A percentile compares a stretch with the other conserved stretches of the same genome.
These are phyloP conservation scores for Mortierella sp. DNA, from an alignment of 371 early-diverging fungal genomes.

Conservation along the genomic window DNA sequence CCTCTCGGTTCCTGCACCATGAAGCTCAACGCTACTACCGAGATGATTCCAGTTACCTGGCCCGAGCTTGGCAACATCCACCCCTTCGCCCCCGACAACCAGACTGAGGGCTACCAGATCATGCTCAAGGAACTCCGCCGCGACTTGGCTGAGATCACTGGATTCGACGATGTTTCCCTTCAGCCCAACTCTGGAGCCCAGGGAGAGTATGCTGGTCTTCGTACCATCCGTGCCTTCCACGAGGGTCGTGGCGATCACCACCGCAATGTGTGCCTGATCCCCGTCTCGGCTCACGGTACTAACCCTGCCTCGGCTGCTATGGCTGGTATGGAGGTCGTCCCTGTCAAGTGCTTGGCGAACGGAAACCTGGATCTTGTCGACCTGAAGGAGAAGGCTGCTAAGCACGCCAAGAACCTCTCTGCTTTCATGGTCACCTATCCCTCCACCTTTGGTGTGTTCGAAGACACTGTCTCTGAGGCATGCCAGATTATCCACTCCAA, in stretches of 20 bases:
- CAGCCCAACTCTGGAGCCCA: conserved; percentile 99
- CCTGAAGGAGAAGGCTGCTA: conserved; percentile 85
- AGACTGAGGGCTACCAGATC: conserved; percentile 89
- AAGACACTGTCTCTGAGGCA: conserved; percentile 86
- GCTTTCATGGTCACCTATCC: conserved; percentile 99
- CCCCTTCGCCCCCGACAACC: conserved; percentile 94
- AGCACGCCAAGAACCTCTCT: conserved; percentile 85
- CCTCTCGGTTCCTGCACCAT: conserved; percentile 98
- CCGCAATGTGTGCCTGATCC: conserved; percentile 95
- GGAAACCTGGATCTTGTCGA: conserved; percentile 94
- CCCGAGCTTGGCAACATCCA: conserved; percentile 95
- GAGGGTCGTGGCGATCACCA: conserved; percentile 81
- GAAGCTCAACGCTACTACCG: conserved; percentile 98
- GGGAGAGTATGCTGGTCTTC: conserved; percentile 97
- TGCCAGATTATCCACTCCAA: conserved; percentile 87
- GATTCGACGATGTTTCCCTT: conserved; percentile 90
- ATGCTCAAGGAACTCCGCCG: conserved; percentile 88
- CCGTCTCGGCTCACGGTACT: conserved; percentile 98
- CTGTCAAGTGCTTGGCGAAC: conserved; percentile 88
- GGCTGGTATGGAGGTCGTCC: conserved; percentile 95
- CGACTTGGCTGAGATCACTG: conserved; percentile 91
- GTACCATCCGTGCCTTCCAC: conserved; percentile 92
- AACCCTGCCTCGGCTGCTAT: conserved; percentile 99
- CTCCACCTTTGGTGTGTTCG: conserved; percentile 97
- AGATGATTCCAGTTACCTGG: conserved; percentile 98